phyloP scores from a whole-genome alignment of 129 eudicot genomes.

The Flaveria robusta region DNA sequence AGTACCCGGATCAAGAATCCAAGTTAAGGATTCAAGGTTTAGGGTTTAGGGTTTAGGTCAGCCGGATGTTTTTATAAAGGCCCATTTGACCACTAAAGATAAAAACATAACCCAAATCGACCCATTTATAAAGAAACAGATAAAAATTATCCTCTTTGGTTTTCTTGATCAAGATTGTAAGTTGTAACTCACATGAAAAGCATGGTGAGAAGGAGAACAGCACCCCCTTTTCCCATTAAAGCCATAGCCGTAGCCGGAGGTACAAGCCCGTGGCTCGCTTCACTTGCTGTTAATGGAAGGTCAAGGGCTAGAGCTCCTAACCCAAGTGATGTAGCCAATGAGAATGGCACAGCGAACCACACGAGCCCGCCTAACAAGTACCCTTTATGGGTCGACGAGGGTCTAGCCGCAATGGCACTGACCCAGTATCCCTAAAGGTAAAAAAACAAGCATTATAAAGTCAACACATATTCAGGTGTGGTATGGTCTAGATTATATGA shows the following conservation, averaged over 20 bases:
- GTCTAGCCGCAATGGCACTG: slow-evolving; percentile 98
- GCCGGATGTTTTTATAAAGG: neutral
- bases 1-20: neutral
- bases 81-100: neutral
- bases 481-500: neutral
- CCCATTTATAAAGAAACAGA: neutral
- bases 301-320: slow-evolving; percentile 93
- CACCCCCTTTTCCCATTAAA: slow-evolving; percentile 95
- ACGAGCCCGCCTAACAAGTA: slow-evolving; percentile 92
- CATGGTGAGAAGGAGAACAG: slow-evolving; percentile 94
- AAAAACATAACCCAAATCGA: neutral
- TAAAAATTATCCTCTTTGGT: neutral
- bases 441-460: neutral
- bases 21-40: neutral
- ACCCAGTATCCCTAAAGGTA: slow-evolving; percentile 89
- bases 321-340: slow-evolving; percentile 90
- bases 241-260: slow-evolving; percentile 98
- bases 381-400: slow-evolving; percentile 97
- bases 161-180: neutral
- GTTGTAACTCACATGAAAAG: slow-evolving; percentile 75
- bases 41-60: neutral
- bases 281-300: slow-evolving; percentile 83
- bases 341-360: slow-evolving; percentile 98
- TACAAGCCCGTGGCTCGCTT: slow-evolving; percentile 89
- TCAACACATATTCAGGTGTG: neutral